Evolutionary conservation across 306 rosid genomes (phyloP).

Genomic region (Vigna angularis): DNA sequence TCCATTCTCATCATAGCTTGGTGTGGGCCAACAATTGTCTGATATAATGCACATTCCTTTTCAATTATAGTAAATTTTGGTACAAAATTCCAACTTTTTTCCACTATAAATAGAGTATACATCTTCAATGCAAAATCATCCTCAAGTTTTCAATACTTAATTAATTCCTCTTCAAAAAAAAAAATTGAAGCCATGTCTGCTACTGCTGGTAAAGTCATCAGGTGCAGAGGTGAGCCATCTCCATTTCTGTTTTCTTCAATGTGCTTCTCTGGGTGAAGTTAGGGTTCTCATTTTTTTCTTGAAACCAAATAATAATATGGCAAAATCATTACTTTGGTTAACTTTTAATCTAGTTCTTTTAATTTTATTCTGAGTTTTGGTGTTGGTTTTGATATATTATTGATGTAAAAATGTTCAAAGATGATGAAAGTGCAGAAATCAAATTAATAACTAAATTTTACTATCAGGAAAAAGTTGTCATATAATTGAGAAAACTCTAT

Average conservation of each 20-base stretch:
- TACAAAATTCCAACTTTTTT: not conserved
- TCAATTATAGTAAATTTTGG: not conserved
- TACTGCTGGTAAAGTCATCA: conserved; percentile 55
- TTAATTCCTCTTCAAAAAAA: not conserved
- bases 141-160: not conserved
- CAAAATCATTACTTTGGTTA: no score
- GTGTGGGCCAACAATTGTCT: not conserved
- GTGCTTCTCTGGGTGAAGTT: not conserved
- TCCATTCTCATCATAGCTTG: not conserved
- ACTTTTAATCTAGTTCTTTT: no score
- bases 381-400: no score
- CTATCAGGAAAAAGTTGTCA: no score
- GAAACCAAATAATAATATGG: no score
- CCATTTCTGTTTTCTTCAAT: not conserved
- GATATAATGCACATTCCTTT: not conserved
- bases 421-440: no score
- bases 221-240: conserved; percentile 52
- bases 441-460: no score
- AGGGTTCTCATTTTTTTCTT: no score
- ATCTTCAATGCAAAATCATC: not conserved
- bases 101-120: conserved; percentile 11
- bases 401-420: no score
- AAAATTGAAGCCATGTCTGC: conserved; percentile 8
- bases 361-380: no score
- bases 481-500: no score